Evolutionary conservation across 192 early-diverging fungal species (phyloP), one percentile per base, ranked within the genome.

Genomic region (Anaeromyces robustus): DNA sequence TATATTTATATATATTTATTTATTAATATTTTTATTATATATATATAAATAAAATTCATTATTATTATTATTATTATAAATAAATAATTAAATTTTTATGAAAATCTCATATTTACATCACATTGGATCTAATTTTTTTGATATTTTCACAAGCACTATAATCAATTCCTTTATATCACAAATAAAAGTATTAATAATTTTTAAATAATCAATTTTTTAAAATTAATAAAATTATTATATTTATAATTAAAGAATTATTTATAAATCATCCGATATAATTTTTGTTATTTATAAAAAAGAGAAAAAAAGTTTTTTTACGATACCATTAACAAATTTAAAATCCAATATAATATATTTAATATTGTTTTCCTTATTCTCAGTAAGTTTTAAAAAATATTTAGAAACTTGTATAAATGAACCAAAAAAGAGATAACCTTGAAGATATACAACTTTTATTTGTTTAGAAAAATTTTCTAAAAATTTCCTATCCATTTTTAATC

Each of bases 311-410:
- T n/a, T n/a, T n/a, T n/a, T n/a, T n/a, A n/a, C n/a, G n/a, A n/a
- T n/a, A 13, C 29, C 13, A 80, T 80, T 81, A 81, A 13, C 13
- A 81, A 16, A 77, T 77, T 77, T n/a, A 26, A n/a, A n/a, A 77
- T 77, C 77, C 26, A 77, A 26, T 26, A 26, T 26, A 26, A 26
- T 77, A n/a, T 77, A 26, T 26, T n/a, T 26, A 77, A 77, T 52
- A 31, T 30, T 78, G 80, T 81, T 77, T 80, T 52, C 85, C n/a
- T 78, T 83, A 22, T 84, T 80, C 59, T 88, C 86, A 30, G 89
- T 84, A 29, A 82, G 83, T 79, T 83, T 77, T 11, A 83, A 52
- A 6, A 86, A 34, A 83, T 89, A 88, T 81, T n/a, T n/a, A n/a
- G n/a, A n/a, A n/a, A n/a, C n/a, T n/a, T n/a, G n/a, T n/a, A n/a